phyloP scores from a whole-genome alignment of 805 yeast species.

The Wickerhamomyces chambardii region DNA sequence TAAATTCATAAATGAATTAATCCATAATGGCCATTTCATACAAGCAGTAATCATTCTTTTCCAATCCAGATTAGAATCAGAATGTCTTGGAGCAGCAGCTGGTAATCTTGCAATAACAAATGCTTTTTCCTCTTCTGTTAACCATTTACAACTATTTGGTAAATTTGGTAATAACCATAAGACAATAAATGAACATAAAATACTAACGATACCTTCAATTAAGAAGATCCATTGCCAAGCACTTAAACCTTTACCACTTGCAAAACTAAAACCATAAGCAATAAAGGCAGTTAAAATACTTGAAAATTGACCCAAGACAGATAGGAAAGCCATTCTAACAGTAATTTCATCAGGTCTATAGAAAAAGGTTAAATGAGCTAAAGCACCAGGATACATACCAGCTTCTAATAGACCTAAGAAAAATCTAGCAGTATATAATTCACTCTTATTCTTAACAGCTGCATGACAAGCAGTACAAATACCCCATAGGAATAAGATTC shows the following conservation, averaged over 20 bases:
- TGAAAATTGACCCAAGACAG: constrained; percentile 15
- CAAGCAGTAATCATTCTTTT: not conserved
- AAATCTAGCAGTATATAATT: constrained; percentile 8
- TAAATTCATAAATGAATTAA: constrained; percentile 5
- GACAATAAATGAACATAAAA: constrained; percentile 3
- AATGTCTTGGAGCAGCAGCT: constrained; percentile 1
- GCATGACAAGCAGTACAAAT: constrained; percentile 9
- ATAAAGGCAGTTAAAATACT: constrained; percentile 15
- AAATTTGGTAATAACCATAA: constrained; percentile 9
- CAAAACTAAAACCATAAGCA: constrained; percentile 13
- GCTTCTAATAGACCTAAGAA: constrained; percentile 12
- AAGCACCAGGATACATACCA: constrained; percentile 8
- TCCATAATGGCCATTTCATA: constrained; percentile 3
- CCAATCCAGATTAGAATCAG: constrained; percentile 1
- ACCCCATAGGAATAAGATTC: constrained; percentile 10
- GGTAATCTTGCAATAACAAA: constrained; percentile 3
- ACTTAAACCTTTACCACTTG: constrained; percentile 7
- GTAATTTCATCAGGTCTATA: constrained; percentile 15
- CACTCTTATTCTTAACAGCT: constrained; percentile 7
- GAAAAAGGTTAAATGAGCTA: constrained; percentile 16
- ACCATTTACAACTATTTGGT: constrained; percentile 11
- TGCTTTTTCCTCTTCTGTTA: constrained; percentile 9
- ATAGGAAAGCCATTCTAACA: constrained; percentile 16
- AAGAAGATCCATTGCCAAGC: constrained; percentile 15
- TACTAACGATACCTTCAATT: constrained; percentile 11